Conservation (phyloP, 2,329 filamentous ascomycete species). For the Fusarium virguliforme region DNA sequence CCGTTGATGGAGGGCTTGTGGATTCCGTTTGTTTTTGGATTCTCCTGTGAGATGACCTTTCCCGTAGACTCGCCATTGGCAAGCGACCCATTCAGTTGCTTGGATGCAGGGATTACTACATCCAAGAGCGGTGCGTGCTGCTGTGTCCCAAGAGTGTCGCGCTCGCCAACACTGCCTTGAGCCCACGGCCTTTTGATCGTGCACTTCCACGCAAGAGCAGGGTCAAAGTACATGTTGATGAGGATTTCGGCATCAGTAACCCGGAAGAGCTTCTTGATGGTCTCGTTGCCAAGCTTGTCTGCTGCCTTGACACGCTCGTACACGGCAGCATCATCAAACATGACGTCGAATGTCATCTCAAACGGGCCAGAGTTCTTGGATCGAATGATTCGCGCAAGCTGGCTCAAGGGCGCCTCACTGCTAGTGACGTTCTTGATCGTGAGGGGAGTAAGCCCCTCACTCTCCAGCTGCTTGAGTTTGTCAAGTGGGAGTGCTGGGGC, state of each 20-base stretch:
- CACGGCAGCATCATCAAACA: slow-evolving; percentile 59
- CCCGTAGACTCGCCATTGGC: no score
- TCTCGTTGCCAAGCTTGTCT: slow-evolving; percentile 55
- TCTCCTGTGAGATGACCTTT: no score
- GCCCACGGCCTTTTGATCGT: slow-evolving; percentile 59
- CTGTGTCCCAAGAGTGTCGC: slow-evolving; percentile 58
- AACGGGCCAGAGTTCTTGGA: slow-evolving; percentile 68
- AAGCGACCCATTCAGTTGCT: not conserved
- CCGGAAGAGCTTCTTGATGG: slow-evolving; percentile 55
- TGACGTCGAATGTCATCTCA: slow-evolving; percentile 67
- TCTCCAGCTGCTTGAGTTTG: slow-evolving; percentile 8
- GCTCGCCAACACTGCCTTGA: slow-evolving; percentile 57
- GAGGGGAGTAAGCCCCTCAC: not conserved
- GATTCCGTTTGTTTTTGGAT: no score
- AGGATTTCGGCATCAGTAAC: slow-evolving; percentile 52
- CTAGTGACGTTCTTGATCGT: slow-evolving; percentile 29
- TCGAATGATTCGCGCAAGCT: slow-evolving; percentile 60
- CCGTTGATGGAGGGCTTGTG: no score
- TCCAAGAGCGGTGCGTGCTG: slow-evolving; percentile 57
- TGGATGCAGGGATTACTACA: slow-evolving; percentile 39
- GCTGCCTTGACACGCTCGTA: slow-evolving; percentile 58
- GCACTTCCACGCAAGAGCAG: slow-evolving; percentile 63
- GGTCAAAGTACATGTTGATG: slow-evolving; percentile 59
- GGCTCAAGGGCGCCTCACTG: slow-evolving; percentile 4
- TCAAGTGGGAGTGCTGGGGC: not conserved